Evolutionary conservation across 768 basidiomycete species (phyloP), one percentile per base, ranked within the genome.

Genomic region (Hygrophorus russula): DNA sequence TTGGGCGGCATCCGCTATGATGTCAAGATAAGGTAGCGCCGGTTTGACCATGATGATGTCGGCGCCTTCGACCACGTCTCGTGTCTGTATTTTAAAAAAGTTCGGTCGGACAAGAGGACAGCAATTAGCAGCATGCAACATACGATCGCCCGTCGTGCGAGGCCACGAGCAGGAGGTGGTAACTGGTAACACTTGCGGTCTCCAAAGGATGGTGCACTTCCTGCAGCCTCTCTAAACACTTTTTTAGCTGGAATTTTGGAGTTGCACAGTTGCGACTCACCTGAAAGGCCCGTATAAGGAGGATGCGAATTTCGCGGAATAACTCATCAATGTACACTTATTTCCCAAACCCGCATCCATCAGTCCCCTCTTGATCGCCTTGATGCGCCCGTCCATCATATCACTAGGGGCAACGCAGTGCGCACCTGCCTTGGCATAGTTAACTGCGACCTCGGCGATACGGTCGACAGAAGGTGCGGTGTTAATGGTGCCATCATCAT

Each of bases 1-100:
- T 51, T 79, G 63, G 3, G 81, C 76, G 12, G 89, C 90, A 55
- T 96, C 90, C 27, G 85, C 74, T 51, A 99, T 85, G 63, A 98
- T 82, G 63, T 99, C 96, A 40, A 98, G 86, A 65, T 98, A 98
- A 0, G 96, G 93, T 47, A 98, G 63, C 0, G 91, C 75, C 14
- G 96, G 96, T 59, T 99, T 99, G 58, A 99, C 91, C 93, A 99
- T 98, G 59, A 99, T 80, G 55, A 99, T 88, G 58, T 99, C 96
- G 13, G 96, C 96, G 14, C 96, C 96, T 67, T 98, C 96, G 7
- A 56, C 64, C 0, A 75, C 70, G 59, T 99, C 96, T 30, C 96
- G 85, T 70, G 78, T 69, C 93, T 97, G 55, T 17, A 44, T 15
- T 36, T n/a, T n/a, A n/a, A n/a, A n/a, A n/a, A n/a, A n/a, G n/a